Evolutionary conservation across 1,284 basidiomycete genomes (phyloP).

Genomic region (Leccinum angustisporum): DNA sequence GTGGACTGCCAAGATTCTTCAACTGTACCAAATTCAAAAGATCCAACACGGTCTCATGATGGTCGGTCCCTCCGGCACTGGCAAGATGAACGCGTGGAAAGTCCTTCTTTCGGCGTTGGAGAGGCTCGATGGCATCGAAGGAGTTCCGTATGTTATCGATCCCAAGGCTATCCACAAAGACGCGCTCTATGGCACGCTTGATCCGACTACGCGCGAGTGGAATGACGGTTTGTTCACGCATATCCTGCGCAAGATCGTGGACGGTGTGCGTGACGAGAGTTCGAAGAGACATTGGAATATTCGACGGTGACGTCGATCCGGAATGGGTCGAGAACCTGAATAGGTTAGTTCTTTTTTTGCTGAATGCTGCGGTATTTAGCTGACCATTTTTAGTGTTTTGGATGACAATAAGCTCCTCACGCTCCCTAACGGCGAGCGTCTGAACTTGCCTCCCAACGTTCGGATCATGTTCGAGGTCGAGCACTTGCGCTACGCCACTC

Average conservation of each 20-base stretch:
- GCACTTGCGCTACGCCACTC: conserved; percentile 94
- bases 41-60: conserved; percentile 99
- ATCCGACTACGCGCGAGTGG: conserved; percentile 98
- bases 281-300: conserved; percentile 98
- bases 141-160: conserved; percentile 95
- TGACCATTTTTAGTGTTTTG: conserved; percentile 69
- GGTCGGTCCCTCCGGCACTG: conserved; percentile 96
- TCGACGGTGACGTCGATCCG: conserved; percentile 99
- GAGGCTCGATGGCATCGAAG: conserved; percentile 88
- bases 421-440: conserved; percentile 96
- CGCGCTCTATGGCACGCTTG: conserved; percentile 94
- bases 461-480: conserved; percentile 99
- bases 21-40: conserved; percentile 99
- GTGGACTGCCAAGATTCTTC: conserved; percentile 96
- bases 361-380: neutral
- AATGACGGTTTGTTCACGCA: conserved; percentile 99
- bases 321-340: conserved; percentile 42
- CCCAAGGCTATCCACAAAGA: conserved; percentile 99
- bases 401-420: conserved; percentile 99
- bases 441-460: conserved; percentile 95
- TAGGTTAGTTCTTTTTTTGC: conserved; percentile 47
- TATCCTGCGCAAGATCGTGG: conserved; percentile 95
- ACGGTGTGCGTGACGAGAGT: conserved; percentile 98
- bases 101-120: conserved; percentile 91
- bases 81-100: conserved; percentile 98